phyloP scores from a whole-genome alignment of 345 rosid genomes.

The Balakata baccata region DNA sequence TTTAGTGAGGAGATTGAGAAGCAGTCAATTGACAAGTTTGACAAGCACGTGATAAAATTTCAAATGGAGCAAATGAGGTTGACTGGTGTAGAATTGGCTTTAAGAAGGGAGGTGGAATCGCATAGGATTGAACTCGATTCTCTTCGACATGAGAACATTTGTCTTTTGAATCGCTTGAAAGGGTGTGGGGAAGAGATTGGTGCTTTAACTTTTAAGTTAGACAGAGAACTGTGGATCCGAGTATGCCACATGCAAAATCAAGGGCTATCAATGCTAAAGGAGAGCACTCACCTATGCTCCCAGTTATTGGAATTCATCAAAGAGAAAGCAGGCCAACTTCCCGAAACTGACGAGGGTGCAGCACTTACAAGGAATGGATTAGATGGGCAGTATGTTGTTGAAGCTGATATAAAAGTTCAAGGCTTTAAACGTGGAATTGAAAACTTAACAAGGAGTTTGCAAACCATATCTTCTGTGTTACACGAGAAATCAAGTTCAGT shows the following conservation, averaged over 20 bases:
- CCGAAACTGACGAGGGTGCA: constrained; percentile 41
- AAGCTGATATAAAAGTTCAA: constrained; percentile 66
- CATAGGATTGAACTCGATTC: constrained; percentile 59
- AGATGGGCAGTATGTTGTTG: constrained; percentile 66
- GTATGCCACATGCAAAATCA: constrained; percentile 69
- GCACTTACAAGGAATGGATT: constrained; percentile 38
- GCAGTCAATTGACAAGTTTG: constrained; percentile 43
- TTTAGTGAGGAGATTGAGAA: constrained; percentile 43
- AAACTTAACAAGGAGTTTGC: constrained; percentile 72
- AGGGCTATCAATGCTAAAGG: constrained; percentile 65
- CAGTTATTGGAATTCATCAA: constrained; percentile 64
- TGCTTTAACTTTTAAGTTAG: constrained; percentile 59
- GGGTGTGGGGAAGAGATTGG: constrained; percentile 49
- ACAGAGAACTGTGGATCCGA: constrained; percentile 63
- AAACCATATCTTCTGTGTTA: constrained; percentile 54
- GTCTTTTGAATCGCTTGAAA: constrained; percentile 68
- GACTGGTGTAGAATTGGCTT: constrained; percentile 71
- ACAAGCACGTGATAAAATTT: constrained; percentile 47
- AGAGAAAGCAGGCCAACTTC: constrained; percentile 45
- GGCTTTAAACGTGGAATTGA: constrained; percentile 67
- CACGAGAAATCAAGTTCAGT: constrained; percentile 57
- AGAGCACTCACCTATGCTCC: constrained; percentile 52
- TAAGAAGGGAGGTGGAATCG: constrained; percentile 73
- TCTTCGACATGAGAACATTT: constrained; percentile 85
- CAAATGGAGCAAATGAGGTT: constrained; percentile 83